These are phyloP conservation scores for Neurospora sp. DNA, from an alignment of 495 filamentous ascomycete species.

Conservation along the genomic window DNA sequence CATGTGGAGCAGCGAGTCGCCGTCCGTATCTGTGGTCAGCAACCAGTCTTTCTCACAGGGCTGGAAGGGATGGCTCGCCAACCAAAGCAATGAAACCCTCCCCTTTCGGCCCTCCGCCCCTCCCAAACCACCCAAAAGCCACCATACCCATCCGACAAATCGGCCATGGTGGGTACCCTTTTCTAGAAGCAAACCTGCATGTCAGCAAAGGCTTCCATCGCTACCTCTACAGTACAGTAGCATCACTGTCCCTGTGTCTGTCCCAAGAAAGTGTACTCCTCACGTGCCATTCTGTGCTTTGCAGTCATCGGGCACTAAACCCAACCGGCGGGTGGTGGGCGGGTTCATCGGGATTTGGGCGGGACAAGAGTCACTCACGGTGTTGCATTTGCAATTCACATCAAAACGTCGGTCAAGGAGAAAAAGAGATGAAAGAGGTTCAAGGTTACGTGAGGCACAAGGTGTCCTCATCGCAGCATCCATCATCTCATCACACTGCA, in stretches of 20 bases:
- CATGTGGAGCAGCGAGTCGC: background rate
- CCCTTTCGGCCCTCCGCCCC: background rate
- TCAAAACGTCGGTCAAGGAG: background rate
- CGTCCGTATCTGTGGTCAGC: background rate
- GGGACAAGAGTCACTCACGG: background rate
- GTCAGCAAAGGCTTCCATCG: background rate
- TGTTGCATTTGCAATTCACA: background rate
- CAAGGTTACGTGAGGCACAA: background rate
- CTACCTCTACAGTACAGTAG: background rate
- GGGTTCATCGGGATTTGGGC: background rate
- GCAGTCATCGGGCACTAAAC: background rate
- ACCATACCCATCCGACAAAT: background rate
- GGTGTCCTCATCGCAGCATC: background rate
- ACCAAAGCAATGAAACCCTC: background rate
- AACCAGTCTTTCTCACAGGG: background rate
- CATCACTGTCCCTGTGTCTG: background rate
- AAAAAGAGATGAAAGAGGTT: background rate
- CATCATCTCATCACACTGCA: background rate
- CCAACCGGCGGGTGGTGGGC: background rate
- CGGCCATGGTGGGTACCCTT: background rate
- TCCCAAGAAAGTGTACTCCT: background rate
- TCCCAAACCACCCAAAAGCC: background rate
- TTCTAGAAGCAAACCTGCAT: background rate
- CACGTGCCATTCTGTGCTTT: background rate
- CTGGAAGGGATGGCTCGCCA: background rate